Evolutionary conservation across 306 rosid genomes (phyloP).

Genomic region (Vigna angularis): DNA sequence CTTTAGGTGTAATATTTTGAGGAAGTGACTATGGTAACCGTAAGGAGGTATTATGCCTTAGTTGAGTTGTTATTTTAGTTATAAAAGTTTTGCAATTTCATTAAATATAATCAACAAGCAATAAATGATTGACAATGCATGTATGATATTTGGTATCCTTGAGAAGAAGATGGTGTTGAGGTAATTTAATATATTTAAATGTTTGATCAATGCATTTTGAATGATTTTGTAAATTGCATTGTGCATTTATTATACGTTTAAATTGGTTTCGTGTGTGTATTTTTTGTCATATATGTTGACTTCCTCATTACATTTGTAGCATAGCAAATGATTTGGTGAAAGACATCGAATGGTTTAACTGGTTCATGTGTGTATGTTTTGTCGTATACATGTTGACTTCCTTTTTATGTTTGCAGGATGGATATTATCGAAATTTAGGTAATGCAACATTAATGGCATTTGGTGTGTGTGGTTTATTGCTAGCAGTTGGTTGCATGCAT

Average conservation of each 20-base stretch:
- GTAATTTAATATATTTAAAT: constrained; percentile 15
- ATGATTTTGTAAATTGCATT: neutral
- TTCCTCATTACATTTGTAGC: constrained; percentile 54
- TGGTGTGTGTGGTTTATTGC: constrained; percentile 70
- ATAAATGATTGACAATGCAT: constrained; percentile 13
- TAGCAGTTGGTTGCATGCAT: constrained; percentile 82
- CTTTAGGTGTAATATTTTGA: constrained; percentile 22
- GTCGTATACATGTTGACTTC: constrained; percentile 8
- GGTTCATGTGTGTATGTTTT: constrained; percentile 33
- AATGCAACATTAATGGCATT: constrained; percentile 70
- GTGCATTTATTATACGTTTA: neutral
- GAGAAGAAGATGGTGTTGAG: neutral
- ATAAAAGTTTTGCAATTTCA: neutral
- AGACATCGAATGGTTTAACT: neutral
- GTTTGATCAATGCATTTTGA: constrained; percentile 28
- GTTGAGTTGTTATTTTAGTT: neutral
- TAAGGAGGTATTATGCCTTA: neutral
- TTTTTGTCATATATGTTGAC: neutral
- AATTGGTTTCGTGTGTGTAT: constrained; percentile 27
- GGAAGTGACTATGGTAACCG: constrained; percentile 23
- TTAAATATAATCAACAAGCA: constrained; percentile 26
- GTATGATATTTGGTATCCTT: constrained; percentile 15
- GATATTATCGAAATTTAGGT: constrained; percentile 66
- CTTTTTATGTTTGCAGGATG: constrained; percentile 60
- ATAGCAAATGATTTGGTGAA: constrained; percentile 47